A percentile compares a stretch with the other conserved stretches of the same genome.
Evolutionary conservation across 2,329 filamentous ascomycete species (phyloP).

Genomic region (Monilinia vaccinii-corymbosi): DNA sequence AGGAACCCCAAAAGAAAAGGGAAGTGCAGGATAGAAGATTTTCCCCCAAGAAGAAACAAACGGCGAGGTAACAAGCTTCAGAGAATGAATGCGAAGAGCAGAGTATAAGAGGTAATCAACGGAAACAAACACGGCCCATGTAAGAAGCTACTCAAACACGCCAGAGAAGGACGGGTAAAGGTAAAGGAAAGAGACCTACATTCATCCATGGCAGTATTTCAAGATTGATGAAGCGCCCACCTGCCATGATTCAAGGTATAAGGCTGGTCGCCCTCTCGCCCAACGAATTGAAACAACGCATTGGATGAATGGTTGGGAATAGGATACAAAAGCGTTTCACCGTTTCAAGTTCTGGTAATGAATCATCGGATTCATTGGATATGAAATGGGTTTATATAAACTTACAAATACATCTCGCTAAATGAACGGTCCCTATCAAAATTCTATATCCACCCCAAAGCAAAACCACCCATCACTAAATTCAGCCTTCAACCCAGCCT

Average conservation of each 20-base stretch:
- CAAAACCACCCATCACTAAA: not conserved
- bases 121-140: not conserved
- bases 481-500: conserved; percentile 7
- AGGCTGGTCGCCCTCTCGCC: not conserved
- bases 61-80: not conserved
- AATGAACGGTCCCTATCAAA: not conserved
- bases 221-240: not conserved
- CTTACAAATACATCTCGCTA: not conserved
- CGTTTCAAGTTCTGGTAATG: not conserved
- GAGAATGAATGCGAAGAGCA: not conserved
- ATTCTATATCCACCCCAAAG: not conserved
- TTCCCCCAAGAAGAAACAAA: not conserved
- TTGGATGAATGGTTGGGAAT: not conserved
- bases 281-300: not conserved
- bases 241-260: not conserved
- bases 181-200: not conserved
- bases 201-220: not conserved
- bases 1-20: not conserved
- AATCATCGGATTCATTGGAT: not conserved
- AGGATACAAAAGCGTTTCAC: not conserved
- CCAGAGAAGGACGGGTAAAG: not conserved
- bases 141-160: not conserved
- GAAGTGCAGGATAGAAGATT: not conserved
- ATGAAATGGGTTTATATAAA: not conserved
- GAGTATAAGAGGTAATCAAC: not conserved